Evolutionary conservation across 805 yeast species (phyloP).

Genomic region (Starmera dryadoides): DNA sequence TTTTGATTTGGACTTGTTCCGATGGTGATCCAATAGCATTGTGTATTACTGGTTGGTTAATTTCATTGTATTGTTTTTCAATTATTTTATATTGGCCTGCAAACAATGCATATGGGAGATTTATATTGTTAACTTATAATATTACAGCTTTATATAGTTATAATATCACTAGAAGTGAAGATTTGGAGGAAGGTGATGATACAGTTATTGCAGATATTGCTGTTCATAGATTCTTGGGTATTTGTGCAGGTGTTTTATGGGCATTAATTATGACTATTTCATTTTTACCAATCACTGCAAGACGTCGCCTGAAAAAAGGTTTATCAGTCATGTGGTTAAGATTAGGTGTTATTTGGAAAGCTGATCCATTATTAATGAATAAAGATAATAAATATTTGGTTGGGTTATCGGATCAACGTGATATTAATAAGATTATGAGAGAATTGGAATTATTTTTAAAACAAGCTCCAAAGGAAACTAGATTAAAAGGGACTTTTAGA

Average conservation of each 20-base stretch:
- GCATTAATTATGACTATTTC: conserved; percentile 62
- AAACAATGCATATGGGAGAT: conserved; percentile 56
- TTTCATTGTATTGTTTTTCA: conserved; percentile 33
- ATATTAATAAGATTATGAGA: conserved; percentile 47
- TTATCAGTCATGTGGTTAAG: conserved; percentile 68
- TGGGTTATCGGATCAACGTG: conserved; percentile 21
- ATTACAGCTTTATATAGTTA: conserved; percentile 72
- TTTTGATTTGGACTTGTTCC: conserved; percentile 47
- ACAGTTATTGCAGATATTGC: conserved; percentile 67
- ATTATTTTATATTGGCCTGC: conserved; percentile 64
- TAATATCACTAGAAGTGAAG: conserved; percentile 52
- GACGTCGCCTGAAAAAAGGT: conserved; percentile 58
- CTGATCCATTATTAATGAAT: conserved; percentile 56
- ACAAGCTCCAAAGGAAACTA: conserved; percentile 69
- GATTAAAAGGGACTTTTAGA: conserved; percentile 72
- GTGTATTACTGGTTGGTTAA: conserved; percentile 36
- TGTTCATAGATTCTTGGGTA: conserved; percentile 68
- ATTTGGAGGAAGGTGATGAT: conserved; percentile 63
- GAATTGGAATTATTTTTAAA: conserved; percentile 54
- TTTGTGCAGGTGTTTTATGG: conserved; percentile 68
- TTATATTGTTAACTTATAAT: conserved; percentile 69
- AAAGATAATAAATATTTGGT: conserved; percentile 18
- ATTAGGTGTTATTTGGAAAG: conserved; percentile 75
- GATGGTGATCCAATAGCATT: conserved; percentile 49
- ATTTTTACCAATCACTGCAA: conserved; percentile 70